A percentile compares a stretch with the other conserved stretches of the same genome.
Evolutionary conservation across 768 basidiomycete genomes (phyloP).

Genomic region (Tulasnella sp.): DNA sequence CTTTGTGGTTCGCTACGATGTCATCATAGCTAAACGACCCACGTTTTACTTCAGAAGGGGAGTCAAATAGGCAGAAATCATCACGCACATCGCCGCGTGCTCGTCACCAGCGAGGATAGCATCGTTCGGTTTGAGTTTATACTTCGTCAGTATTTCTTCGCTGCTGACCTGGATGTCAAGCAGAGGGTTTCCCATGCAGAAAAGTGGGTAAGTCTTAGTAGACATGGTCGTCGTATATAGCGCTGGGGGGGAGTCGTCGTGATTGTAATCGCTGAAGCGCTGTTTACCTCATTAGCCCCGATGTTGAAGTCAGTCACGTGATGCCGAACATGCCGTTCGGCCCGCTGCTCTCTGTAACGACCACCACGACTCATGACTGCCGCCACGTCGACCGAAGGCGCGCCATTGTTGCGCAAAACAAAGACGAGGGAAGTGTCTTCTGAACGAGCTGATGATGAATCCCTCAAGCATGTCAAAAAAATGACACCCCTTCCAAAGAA

Average conservation of each 20-base stretch:
- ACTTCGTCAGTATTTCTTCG: constrained; percentile 76
- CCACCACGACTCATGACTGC: not conserved
- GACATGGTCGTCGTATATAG: not conserved
- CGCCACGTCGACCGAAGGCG: no score
- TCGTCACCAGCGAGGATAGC: constrained; percentile 89
- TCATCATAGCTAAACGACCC: constrained; percentile 67
- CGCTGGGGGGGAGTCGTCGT: not conserved
- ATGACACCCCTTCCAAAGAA: constrained; percentile 17
- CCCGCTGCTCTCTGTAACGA: no score
- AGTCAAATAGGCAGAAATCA: not conserved
- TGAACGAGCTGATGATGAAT: constrained; percentile 27
- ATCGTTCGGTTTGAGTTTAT: constrained; percentile 83
- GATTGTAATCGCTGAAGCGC: constrained; percentile 7
- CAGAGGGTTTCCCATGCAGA: constrained; percentile 91
- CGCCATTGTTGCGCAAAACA: not conserved
- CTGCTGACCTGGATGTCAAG: constrained; percentile 92
- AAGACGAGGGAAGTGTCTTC: constrained; percentile 26
- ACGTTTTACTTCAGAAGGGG: not conserved
- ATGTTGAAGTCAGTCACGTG: constrained; percentile 6
- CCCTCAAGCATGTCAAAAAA: constrained; percentile 20
- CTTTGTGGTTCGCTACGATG: constrained; percentile 50
- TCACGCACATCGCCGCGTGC: constrained; percentile 68
- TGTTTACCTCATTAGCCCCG: not conserved
- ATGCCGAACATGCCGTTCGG: not conserved
- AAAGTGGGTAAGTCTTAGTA: constrained; percentile 41